phyloP scores from a whole-genome alignment of 2,329 filamentous ascomycete species.

The Fusarium xyrophilum region DNA sequence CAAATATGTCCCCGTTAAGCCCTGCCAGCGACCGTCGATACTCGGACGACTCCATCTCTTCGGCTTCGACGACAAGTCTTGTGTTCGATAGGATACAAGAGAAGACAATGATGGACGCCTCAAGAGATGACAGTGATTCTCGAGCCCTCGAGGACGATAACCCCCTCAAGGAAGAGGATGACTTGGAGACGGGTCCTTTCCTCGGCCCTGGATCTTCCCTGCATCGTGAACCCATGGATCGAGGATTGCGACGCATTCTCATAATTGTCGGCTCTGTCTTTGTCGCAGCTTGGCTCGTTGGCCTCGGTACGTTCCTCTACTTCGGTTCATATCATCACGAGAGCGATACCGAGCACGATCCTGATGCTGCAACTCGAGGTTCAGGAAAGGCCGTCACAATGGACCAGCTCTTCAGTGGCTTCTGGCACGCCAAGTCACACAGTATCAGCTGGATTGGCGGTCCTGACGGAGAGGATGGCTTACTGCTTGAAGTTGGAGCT shows the following conservation, averaged over 20 bases:
- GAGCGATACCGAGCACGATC: constrained; percentile 70
- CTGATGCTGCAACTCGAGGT: constrained; percentile 67
- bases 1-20: constrained; percentile 22
- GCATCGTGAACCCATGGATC: constrained; percentile 67
- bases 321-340: constrained; percentile 70
- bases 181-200: constrained; percentile 62
- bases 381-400: constrained; percentile 76
- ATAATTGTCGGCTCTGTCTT: constrained; percentile 68
- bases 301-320: constrained; percentile 70
- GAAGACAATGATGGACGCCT: constrained; percentile 48
- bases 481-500: constrained; percentile 77
- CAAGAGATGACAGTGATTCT: constrained; percentile 41
- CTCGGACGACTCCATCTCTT: constrained; percentile 70
- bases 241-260: constrained; percentile 66
- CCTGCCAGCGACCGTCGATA: constrained; percentile 33
- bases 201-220: constrained; percentile 49
- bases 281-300: constrained; percentile 71
- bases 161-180: constrained; percentile 46
- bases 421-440: constrained; percentile 69
- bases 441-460: constrained; percentile 80
- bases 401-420: constrained; percentile 71
- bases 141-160: constrained; percentile 55
- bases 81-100: constrained; percentile 80
- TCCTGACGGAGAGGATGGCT: constrained; percentile 78
- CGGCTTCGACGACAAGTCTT: constrained; percentile 82